These are phyloP conservation scores for Musa schizocarpa DNA, from an alignment of 176 grass and related monocot species.

Conservation along the genomic window DNA sequence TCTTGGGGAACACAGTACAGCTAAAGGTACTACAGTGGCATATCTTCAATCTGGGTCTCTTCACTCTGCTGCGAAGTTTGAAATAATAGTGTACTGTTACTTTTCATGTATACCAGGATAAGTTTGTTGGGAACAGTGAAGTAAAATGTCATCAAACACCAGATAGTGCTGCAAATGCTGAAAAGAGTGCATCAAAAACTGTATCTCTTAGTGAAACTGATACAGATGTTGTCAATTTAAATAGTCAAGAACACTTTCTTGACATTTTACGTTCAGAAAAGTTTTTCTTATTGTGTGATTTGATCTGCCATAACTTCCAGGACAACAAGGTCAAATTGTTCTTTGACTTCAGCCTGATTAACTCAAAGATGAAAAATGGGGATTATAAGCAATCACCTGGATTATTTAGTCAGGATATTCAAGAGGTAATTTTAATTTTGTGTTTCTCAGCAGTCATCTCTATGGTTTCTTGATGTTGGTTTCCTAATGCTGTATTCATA, in stretches of 20 bases:
- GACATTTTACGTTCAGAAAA: slow-evolving; percentile 61
- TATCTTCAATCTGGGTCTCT: not conserved
- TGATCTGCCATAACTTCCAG: slow-evolving; percentile 49
- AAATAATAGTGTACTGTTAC: not conserved
- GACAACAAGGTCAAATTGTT: slow-evolving; percentile 35
- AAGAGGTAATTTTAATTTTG: slow-evolving; percentile 35
- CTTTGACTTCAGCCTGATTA: slow-evolving; percentile 65
- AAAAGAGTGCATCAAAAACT: no score
- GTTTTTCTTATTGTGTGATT: slow-evolving; percentile 62
- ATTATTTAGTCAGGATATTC: slow-evolving; percentile 59
- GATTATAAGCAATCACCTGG: slow-evolving; percentile 52
- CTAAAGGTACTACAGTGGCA: slow-evolving; percentile 16
- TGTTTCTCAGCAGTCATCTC: not conserved
- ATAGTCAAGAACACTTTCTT: slow-evolving; percentile 52
- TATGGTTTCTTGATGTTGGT: not conserved
- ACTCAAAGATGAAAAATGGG: slow-evolving; percentile 81
- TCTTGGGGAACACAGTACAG: not conserved
- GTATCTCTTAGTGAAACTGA: not conserved
- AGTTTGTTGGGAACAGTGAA: no score
- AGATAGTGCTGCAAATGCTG: no score
- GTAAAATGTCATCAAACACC: no score
- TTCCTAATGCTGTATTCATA: no score
- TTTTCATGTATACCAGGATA: not conserved
- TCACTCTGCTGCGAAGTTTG: not conserved
- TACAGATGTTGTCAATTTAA: slow-evolving; percentile 16